Evolutionary conservation across 257 asterid genomes (phyloP), one percentile per base, ranked within the genome.

Genomic region (Craterostigma plantagineum): DNA sequence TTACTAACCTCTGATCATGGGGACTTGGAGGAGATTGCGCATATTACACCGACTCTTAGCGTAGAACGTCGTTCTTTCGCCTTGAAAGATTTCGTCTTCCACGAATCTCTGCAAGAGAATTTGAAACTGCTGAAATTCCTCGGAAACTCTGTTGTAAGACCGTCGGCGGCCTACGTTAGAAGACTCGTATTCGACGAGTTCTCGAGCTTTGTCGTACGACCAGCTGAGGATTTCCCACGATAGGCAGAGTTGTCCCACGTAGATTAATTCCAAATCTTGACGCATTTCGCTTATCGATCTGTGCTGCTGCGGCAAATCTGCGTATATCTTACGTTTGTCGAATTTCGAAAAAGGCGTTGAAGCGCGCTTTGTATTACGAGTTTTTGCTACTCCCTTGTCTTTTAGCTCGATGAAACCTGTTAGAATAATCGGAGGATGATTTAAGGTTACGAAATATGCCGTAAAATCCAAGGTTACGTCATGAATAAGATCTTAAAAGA

Each of bases 211-310:
- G 11, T 53, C 53, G 46, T 66, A 61, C 57, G 75, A 51, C 93
- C 96, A 84, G 8, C 48, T 45, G 4, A 84, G 63, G 37, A 84
- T 80, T 55, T 80, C 96, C 92, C 90, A 84, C 0, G 93, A 74
- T 10, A 80, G 64, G 52, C 96, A 80, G 15, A 69, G 50, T 43
- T 80, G 90, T 11, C 96, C 96, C 27, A 77, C 72, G 7, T 84
- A 80, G 0, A 72, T 90, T 40, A 72, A 39, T 42, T 84, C 92
- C 57, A 84, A 69, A 61, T 77, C 80, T 11, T 55, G 51, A 34
- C 60, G 65, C 75, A 75, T 51, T 33, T 80, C 82, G 7, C 17
- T 34, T 6, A 70, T 55, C 10, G 75, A 68, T 60, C 76, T 81
- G 12, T 58, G n/a, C n/a, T n/a, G n/a, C n/a, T n/a, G 70, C 18